Percentiles rank a stretch among this genome's conserved stretches.
Conservation (phyloP, 257 asterid genomes). For the Rubia yunnanensis region DNA sequence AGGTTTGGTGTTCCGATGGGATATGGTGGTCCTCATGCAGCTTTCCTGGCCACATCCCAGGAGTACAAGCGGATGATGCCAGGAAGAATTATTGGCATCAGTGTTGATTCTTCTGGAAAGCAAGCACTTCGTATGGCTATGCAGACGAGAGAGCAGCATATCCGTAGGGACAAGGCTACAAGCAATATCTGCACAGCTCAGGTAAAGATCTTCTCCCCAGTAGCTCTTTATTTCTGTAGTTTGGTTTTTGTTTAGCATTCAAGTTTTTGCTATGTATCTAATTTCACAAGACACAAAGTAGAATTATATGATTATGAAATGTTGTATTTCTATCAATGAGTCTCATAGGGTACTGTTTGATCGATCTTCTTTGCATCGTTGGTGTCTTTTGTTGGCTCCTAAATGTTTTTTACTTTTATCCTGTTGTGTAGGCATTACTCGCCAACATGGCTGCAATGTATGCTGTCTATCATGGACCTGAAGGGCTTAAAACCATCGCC, state of each 20-base stretch:
- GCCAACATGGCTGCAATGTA: conserved; percentile 99
- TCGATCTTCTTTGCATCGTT: neutral
- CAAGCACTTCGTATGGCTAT: conserved; percentile 99
- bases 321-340: neutral
- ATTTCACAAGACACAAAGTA: neutral
- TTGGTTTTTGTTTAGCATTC: neutral
- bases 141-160: conserved; percentile 99
- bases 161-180: conserved; percentile 95
- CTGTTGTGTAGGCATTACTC: conserved; percentile 68
- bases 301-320: neutral
- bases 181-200: conserved; percentile 99
- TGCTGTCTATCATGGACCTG: conserved; percentile 99
- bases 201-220: conserved; percentile 25
- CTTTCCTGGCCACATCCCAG: conserved; percentile 95
- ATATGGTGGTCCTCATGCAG: conserved; percentile 99
- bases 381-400: neutral
- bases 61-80: conserved; percentile 99
- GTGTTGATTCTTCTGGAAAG: conserved; percentile 89
- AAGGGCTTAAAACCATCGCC: conserved; percentile 85
- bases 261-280: neutral
- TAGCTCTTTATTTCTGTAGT: neutral
- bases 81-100: conserved; percentile 94
- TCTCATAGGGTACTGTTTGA: neutral
- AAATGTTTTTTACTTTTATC: conserved; percentile 1
- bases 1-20: conserved; percentile 99